Base-by-base conservation (phyloP, 2,329 filamentous ascomycete species). In the Zymoseptoria ardabiliae region DNA sequence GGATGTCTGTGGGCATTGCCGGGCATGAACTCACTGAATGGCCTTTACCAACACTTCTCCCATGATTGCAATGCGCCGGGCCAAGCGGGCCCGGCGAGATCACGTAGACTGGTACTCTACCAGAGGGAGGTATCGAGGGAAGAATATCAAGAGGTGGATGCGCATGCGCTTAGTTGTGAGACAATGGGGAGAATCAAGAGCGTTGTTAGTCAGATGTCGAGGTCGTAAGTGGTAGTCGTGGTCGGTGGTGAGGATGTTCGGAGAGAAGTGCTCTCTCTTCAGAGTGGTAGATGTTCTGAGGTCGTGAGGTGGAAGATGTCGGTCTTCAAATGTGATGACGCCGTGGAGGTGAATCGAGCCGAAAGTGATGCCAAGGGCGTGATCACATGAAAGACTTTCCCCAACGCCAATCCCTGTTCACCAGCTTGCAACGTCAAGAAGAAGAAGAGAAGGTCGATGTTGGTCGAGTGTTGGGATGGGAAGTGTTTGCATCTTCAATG, bases 31-130 rank as follows among this genome's bases (percentile, higher is more conserved):
- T 23, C 1, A 53, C 51, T 25, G 23, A 21, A 35, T 54, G 22
- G 30, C 22, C 25, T 25, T 17, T n/a, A 35, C 49, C 25, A 51
- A 54, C 11, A 61, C 63, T 19, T 56, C 53, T 58, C 53, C 59
- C 61, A 63, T 63, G 59, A 23, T 55, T 50, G 48, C 22, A 35
- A 48, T 21, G 30, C 10, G 25, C 56, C 59, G 56, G 56, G 59
- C 59, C 56, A 53, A 41, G 20, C 19, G 52, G 59, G 59, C 59
- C 59, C 59, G 56, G 59, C 59, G 30, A 35, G 20, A 17, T 22
- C 17, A 45, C 35, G 6, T 13, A 45, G 11, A 17, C 13, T 17
- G 13, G 35, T n/a, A 2, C 35, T n/a, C 2, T n/a, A 13, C 35
- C 35, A 45, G 35, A 45, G 35, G 35, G 35, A 45, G 13, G 35